A percentile compares a stretch with the other conserved stretches of the same genome.
Evolutionary conservation across 768 basidiomycete genomes (phyloP).

Genomic region (Mycena rebaudengoi): DNA sequence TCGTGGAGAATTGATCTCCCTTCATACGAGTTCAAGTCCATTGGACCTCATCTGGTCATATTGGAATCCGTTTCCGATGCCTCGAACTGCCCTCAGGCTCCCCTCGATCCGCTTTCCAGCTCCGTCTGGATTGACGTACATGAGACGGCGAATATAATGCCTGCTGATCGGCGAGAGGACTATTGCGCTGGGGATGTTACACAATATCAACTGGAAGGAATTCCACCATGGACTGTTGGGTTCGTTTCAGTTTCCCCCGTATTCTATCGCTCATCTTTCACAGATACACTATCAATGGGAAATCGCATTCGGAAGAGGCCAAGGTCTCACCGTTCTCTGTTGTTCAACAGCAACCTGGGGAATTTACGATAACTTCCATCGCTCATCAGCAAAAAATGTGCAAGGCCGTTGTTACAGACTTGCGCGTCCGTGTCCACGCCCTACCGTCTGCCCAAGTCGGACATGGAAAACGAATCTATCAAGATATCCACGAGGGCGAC

Average conservation of each 20-base stretch:
- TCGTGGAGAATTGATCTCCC: conserved; percentile 80
- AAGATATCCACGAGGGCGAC: conserved; percentile 72
- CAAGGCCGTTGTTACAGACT: conserved; percentile 80
- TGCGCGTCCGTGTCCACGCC: conserved; percentile 78
- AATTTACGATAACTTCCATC: conserved; percentile 87
- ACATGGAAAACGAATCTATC: conserved; percentile 81
- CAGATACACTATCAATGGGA: conserved; percentile 86
- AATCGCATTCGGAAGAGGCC: conserved; percentile 74
- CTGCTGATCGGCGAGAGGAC: conserved; percentile 80
- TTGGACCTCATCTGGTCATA: conserved; percentile 82
- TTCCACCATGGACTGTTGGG: conserved; percentile 92
- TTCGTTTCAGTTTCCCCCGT: conserved; percentile 42
- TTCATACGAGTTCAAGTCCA: conserved; percentile 74
- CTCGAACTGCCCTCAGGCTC: conserved; percentile 81
- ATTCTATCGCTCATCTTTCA: neutral
- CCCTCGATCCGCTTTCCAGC: conserved; percentile 65
- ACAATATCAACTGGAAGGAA: conserved; percentile 94
- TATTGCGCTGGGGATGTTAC: conserved; percentile 91
- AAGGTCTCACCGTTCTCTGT: conserved; percentile 88
- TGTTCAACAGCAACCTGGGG: conserved; percentile 80
- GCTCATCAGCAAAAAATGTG: conserved; percentile 95
- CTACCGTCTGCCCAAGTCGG: conserved; percentile 91
- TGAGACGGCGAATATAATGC: conserved; percentile 92
- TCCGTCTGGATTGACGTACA: conserved; percentile 93
- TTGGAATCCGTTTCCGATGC: conserved; percentile 85